Percentiles rank a stretch among this genome's conserved stretches.
Conservation (phyloP, 2,329 filamentous ascomycete genomes). For the Penicillium sclerotiorum region DNA sequence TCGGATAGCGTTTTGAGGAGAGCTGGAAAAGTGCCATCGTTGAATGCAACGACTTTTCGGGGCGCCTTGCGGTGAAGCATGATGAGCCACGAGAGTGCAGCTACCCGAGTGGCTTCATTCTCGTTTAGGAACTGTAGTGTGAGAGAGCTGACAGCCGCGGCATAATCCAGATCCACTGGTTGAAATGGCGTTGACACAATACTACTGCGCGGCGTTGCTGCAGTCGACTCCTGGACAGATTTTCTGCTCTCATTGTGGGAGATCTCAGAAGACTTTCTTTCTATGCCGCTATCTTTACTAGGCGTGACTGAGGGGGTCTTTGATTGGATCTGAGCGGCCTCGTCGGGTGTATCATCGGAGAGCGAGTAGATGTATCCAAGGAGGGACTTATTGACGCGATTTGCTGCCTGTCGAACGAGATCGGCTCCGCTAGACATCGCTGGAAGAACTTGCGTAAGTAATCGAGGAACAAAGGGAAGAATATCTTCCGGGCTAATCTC, state of each 20-base stretch:
- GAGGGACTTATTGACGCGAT: conserved; percentile 83
- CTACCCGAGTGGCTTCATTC: conserved; percentile 92
- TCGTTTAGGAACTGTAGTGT: conserved; percentile 95
- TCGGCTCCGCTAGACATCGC: conserved; percentile 92
- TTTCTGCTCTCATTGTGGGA: conserved; percentile 33
- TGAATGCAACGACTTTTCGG: conserved; percentile 88
- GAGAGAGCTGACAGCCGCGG: conserved; percentile 87
- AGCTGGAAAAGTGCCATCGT: conserved; percentile 95
- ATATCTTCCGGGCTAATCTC: conserved; percentile 98
- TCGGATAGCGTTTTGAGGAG: conserved; percentile 95
- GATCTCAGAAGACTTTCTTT: conserved; percentile 39
- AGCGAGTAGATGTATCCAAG: conserved; percentile 94
- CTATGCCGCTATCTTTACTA: conserved; percentile 41
- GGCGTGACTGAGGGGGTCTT: conserved; percentile 45
- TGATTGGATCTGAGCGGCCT: conserved; percentile 37
- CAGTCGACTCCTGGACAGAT: conserved; percentile 29
- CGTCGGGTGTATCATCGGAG: conserved; percentile 66
- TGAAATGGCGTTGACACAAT: conserved; percentile 50
- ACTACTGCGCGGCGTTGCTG: conserved; percentile 50
- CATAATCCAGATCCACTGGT: conserved; percentile 81
- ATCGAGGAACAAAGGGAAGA: conserved; percentile 87
- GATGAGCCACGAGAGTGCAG: conserved; percentile 91
- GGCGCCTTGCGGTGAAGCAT: conserved; percentile 97
- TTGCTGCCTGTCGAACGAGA: conserved; percentile 82
- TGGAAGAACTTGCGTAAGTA: conserved; percentile 87